Evolutionary conservation across 1,284 basidiomycete genomes (phyloP).

Genomic region (Ceratobasidium sp.): DNA sequence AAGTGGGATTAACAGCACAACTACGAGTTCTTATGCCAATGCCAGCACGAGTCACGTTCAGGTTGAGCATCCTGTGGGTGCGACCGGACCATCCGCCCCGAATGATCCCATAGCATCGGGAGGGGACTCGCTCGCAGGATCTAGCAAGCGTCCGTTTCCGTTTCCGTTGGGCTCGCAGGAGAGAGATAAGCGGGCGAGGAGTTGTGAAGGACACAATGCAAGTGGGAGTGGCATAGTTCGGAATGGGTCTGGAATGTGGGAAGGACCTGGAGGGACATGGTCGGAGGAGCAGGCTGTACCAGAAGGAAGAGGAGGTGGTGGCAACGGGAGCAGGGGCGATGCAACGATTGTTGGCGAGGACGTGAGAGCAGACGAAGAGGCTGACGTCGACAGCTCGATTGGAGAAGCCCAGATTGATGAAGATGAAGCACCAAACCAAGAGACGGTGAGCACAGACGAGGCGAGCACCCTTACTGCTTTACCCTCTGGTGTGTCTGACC

Average conservation of each 20-base stretch:
- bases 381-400: conserved; percentile 15
- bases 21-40: not conserved
- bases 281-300: not conserved
- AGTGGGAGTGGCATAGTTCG: conserved; percentile 3
- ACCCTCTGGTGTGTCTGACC: not conserved
- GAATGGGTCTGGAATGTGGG: not conserved
- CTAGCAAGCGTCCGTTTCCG: conserved; percentile 34
- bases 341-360: not conserved
- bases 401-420: conserved; percentile 10
- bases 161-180: conserved; percentile 16
- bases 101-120: not conserved
- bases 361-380: not conserved
- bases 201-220: conserved; percentile 4
- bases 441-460: conserved; percentile 26
- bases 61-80: not conserved
- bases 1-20: not conserved
- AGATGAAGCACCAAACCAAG: not conserved
- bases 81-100: too few species aligned
- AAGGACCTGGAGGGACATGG: not conserved
- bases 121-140: not conserved
- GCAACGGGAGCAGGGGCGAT: not conserved
- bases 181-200: conserved; percentile 33
- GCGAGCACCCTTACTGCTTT: not conserved
- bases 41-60: not conserved
- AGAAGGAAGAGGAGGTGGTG: not conserved